phyloP scores from a whole-genome alignment of 306 rosid species.

The Rosa multiflora region DNA sequence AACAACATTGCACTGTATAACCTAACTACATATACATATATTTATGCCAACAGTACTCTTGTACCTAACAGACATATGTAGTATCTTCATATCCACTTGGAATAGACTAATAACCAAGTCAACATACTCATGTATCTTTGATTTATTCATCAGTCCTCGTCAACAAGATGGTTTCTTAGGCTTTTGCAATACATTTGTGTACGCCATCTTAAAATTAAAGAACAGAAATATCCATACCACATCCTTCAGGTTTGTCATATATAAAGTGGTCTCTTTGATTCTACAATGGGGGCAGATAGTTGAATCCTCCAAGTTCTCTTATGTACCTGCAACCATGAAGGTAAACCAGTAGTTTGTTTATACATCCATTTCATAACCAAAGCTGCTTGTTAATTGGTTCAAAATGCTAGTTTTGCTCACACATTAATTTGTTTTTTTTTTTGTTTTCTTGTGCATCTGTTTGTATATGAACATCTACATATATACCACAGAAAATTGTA shows the following conservation, averaged over 20 bases:
- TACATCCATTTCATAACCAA: not conserved
- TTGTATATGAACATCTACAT: not conserved
- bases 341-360: not conserved
- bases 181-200: not conserved
- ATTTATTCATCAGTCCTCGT: not conserved
- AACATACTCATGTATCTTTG: not conserved
- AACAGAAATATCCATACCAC: not conserved
- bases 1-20: no score
- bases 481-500: slow-evolving; percentile 4
- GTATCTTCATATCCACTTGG: not conserved
- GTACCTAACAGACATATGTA: not conserved
- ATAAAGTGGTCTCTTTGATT: not conserved
- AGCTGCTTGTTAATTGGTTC: not conserved
- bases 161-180: not conserved
- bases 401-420: not conserved
- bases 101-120: not conserved
- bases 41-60: not conserved
- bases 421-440: no score
- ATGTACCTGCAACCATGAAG: not conserved
- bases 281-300: not conserved
- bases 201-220: not conserved
- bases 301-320: not conserved
- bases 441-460: not conserved
- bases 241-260: not conserved
- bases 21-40: no score